Evolutionary conservation across 306 rosid species (phyloP), one percentile per base, ranked within the genome.

Genomic region (Cicer yamashitae): DNA sequence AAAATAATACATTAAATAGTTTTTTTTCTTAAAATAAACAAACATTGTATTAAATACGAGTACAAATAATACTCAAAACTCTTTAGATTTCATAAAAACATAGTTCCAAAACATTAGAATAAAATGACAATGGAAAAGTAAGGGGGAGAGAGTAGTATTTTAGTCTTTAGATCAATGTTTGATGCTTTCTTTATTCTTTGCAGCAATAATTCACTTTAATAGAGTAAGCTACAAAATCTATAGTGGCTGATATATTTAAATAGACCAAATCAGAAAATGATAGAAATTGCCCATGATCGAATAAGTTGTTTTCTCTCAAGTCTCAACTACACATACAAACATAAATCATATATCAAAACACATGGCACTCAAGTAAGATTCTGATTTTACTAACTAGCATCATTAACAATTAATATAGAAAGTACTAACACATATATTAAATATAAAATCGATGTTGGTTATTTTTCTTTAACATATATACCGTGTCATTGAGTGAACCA

Each of bases 161-260:
- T 25, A 38, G 80, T 69, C 30, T 72, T 77, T 59, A 54, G 77
- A 79, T 79, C 81, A 84, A 77, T 81, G 56, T 78, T 77, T 75
- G 14, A 73, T 56, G 75, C 80, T 79, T 77, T 77, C 46, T 87
- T 80, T 82, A 87, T 82, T 82, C 84, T 69, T 78, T 65, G 20
- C 1, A 12, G 60, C 87, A 87, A 87, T 84, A 82, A 87, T 84
- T 84, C 84, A 76, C 81, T 84, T 75, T 48, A 84, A 76, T 63
- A 76, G 52, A 82, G 79, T 76, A 82, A 73, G 69, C 67, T 78
- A 79, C 75, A 82, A 72, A 76, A 82, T 84, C 76, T 50, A 40
- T 60, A 85, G 84, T 82, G 84, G 79, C 50, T 66, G 44, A 60
- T 60, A 30, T 34, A 76, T 72, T 76, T 72, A 64, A 78, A 73